Percentiles rank a stretch among this genome's conserved stretches.
phyloP scores from a whole-genome alignment of 164 flowering plant genomes.

The Dillenia turbinata region DNA sequence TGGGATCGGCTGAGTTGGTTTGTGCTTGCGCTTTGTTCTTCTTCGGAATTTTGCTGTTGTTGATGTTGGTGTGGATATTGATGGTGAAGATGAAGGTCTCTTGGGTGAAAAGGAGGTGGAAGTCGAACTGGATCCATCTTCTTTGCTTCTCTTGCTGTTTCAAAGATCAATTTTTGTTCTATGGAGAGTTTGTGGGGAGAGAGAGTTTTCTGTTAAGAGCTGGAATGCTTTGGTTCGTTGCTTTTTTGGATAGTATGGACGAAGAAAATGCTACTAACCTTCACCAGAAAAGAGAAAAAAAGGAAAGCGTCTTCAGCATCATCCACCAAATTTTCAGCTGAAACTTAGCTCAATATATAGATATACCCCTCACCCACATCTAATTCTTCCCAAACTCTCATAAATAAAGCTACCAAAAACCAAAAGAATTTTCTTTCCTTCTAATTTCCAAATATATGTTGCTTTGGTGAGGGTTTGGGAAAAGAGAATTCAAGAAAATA shows the following conservation, averaged over 20 bases:
- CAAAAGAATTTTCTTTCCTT: background rate
- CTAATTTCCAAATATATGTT: background rate
- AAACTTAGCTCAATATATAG: background rate
- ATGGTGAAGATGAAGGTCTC: constrained; percentile 64
- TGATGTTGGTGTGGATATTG: constrained; percentile 43
- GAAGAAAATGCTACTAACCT: constrained; percentile 19
- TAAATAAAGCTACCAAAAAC: too few relatives aligned
- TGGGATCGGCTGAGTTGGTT: constrained; percentile 18
- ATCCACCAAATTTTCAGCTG: constrained; percentile 38
- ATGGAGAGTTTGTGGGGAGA: background rate
- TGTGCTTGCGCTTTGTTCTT: constrained; percentile 42
- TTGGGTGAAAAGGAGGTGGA: constrained; percentile 73
- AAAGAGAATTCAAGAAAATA: constrained; percentile 2
- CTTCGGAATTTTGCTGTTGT: constrained; percentile 52
- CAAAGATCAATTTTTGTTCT: background rate
- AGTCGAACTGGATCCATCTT: constrained; percentile 73
- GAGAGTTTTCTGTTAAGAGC: constrained; percentile 1
- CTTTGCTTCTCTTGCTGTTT: background rate
- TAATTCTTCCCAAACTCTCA: constrained; percentile 9
- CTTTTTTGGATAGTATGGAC: constrained; percentile 4
- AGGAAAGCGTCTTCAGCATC: constrained; percentile 17
- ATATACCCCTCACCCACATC: constrained; percentile 7
- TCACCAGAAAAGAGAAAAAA: constrained; percentile 12
- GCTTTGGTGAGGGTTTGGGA: constrained; percentile 27
- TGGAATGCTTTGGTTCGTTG: background rate